Percentiles rank a stretch among this genome's conserved stretches.
Evolutionary conservation across 2,329 filamentous ascomycete genomes (phyloP).

Genomic region (Bipolaris zeicola): DNA sequence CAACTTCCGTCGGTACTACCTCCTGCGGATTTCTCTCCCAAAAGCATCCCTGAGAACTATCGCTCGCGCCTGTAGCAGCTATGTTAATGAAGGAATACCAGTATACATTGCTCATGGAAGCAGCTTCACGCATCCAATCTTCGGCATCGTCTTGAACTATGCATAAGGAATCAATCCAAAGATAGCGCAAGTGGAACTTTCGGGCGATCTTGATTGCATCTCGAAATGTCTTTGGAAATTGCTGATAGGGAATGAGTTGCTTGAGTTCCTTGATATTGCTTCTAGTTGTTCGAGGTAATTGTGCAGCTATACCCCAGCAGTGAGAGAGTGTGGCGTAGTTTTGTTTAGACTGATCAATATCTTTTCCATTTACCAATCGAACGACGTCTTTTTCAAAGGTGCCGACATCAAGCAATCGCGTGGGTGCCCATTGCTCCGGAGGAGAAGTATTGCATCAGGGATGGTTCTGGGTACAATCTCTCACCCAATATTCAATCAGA

Average conservation of each 20-base stretch:
- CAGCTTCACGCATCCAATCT: not conserved
- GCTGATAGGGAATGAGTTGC: not conserved
- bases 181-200: not conserved
- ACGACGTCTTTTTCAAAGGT: not conserved
- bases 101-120: constrained; percentile 3
- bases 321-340: constrained; percentile 4
- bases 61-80: not conserved
- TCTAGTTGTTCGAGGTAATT: not conserved
- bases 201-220: not conserved
- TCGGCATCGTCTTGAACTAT: not conserved
- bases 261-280: fast-evolving
- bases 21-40: not conserved
- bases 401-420: not conserved
- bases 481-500: not conserved
- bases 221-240: not conserved
- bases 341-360: not conserved
- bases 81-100: constrained; percentile 2
- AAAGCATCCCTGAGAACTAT: constrained; percentile 2
- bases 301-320: not conserved
- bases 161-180: constrained; percentile 8
- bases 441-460: not conserved
- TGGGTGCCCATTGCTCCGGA: not conserved
- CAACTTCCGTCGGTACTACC: not conserved
- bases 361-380: not conserved
- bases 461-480: not conserved